Base-by-base conservation (phyloP, 2,329 filamentous ascomycete species). In the Stenocarpella maydis region DNA sequence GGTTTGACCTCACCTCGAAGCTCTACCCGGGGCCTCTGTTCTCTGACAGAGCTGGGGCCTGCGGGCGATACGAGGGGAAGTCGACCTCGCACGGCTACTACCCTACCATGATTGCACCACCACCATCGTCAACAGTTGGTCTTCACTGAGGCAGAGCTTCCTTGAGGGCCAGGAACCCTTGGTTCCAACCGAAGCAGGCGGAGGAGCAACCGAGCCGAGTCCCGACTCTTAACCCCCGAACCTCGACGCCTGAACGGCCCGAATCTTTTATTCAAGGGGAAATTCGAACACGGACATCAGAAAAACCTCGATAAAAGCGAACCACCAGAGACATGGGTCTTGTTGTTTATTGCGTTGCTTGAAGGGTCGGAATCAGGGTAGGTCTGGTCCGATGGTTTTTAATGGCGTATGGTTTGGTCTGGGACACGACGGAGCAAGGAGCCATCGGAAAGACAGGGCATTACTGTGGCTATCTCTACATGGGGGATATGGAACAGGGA, bases 1-100 rank as follows among this genome's bases (percentile, higher is more conserved):
- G 76, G 28, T 70, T 76, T 65, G 77, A 79, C 12, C 72, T 78
- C 7, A 71, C 73, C 17, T 78, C 79, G 26, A 86, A 86, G 73
- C 79, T 86, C 50, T 82, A 84, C 58, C 78, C 82, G 0, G 81
- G 82, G 0, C 74, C 78, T 34, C 78, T 74, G 54, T 85, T 79
- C 69, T 81, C 78, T 37, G 70, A 79, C 19, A 80, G 79, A 60
- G 26, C 58, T 28, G 39, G 54, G 26, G 80, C 80, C 34, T 85
- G 85, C 70, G 83, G 82, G 19, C 82, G 84, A 12, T 88, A 86
- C 71, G 86, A 88, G 65, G 84, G 84, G 68, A 88, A 87, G 73
- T 52, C 82, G 12, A 83, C 78, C 52, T 87, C 86, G 6, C 78
- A 77, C 26, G 86, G 86, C 17, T 87, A 86, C 72, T 89, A 88